These are phyloP conservation scores for Cicer chorassanicum DNA, from an alignment of 306 rosid species.

Conservation along the genomic window DNA sequence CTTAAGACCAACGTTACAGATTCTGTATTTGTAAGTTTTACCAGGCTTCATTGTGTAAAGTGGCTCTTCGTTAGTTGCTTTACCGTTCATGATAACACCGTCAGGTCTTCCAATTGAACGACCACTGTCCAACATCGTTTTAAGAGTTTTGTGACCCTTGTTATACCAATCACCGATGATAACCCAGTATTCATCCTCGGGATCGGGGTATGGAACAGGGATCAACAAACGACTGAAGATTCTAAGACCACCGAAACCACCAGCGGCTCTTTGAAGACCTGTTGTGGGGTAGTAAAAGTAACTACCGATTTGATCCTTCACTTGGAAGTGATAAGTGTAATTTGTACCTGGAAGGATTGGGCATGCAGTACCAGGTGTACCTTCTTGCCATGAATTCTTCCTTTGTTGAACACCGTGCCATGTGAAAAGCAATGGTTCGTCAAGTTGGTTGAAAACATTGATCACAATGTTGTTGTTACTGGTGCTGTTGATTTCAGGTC, in stretches of 20 bases:
- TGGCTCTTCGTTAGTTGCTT: slow-evolving; percentile 56
- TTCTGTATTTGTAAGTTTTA: slow-evolving; percentile 70
- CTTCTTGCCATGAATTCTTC: slow-evolving; percentile 88
- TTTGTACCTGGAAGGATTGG: slow-evolving; percentile 74
- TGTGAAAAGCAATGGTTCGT: slow-evolving; percentile 76
- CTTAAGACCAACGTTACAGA: slow-evolving; percentile 76
- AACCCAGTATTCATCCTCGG: slow-evolving; percentile 76
- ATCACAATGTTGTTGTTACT: slow-evolving; percentile 71
- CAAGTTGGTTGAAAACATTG: slow-evolving; percentile 71
- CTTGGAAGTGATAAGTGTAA: slow-evolving; percentile 73
- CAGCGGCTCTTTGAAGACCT: slow-evolving; percentile 61
- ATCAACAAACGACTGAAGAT: slow-evolving; percentile 68
- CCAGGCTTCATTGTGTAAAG: slow-evolving; percentile 74
- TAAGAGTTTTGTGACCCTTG: slow-evolving; percentile 61
- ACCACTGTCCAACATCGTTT: slow-evolving; percentile 59
- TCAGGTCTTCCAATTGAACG: slow-evolving; percentile 64
- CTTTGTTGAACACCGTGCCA: slow-evolving; percentile 80
- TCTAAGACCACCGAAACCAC: slow-evolving; percentile 76
- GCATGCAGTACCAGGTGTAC: slow-evolving; percentile 65
- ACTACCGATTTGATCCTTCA: slow-evolving; percentile 82
- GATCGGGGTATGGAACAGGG: slow-evolving; percentile 78
- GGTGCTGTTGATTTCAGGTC: slow-evolving; percentile 77
- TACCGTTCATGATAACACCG: slow-evolving; percentile 76
- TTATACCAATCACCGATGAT: slow-evolving; percentile 74
- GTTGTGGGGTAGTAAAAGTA: slow-evolving; percentile 67